Percentiles rank a stretch among this genome's conserved stretches.
Conservation (phyloP, 108 stramenopile species). For the Cyclostephanos invisitatus region DNA sequence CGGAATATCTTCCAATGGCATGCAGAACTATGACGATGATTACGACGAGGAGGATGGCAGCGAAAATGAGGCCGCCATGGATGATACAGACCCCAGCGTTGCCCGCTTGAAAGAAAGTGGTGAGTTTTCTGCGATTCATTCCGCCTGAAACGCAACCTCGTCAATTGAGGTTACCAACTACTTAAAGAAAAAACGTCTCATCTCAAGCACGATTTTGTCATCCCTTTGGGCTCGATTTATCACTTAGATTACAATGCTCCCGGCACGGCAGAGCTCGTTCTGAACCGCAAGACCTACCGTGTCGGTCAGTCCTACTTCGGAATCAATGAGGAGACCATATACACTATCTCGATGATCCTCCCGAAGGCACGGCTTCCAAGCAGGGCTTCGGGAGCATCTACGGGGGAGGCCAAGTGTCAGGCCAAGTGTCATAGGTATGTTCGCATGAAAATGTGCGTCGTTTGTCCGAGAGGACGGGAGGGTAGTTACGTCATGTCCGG, state of each 20-base stretch:
- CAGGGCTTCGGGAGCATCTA: too few relatives aligned
- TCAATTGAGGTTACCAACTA: neutral
- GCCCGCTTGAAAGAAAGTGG: conserved; percentile 30
- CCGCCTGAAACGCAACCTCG: neutral
- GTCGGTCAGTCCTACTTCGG: conserved; percentile 39
- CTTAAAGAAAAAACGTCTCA: neutral
- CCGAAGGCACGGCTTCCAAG: conserved; percentile 7
- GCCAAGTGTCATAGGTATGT: conserved; percentile 32
- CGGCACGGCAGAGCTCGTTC: conserved; percentile 32
- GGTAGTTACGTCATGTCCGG: conserved; percentile 18
- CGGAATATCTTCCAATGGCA: conserved; percentile 9
- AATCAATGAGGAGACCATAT: conserved; percentile 5
- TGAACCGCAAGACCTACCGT: conserved; percentile 32
- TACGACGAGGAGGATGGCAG: neutral
- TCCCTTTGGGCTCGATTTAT: neutral
- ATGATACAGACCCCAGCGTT: neutral
- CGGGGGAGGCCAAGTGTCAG: neutral
- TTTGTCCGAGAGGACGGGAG: conserved; percentile 35
- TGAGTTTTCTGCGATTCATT: neutral
- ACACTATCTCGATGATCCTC: conserved; percentile 38
- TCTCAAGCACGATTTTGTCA: neutral
- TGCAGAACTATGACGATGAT: conserved; percentile 8
- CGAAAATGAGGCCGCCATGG: neutral
- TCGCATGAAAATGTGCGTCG: conserved; percentile 26
- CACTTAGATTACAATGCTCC: conserved; percentile 25